Percentiles rank a stretch among this genome's conserved stretches.
These are phyloP conservation scores for Globisporangium okanoganense DNA, from an alignment of 352 stramenopile species.

Conservation along the genomic window DNA sequence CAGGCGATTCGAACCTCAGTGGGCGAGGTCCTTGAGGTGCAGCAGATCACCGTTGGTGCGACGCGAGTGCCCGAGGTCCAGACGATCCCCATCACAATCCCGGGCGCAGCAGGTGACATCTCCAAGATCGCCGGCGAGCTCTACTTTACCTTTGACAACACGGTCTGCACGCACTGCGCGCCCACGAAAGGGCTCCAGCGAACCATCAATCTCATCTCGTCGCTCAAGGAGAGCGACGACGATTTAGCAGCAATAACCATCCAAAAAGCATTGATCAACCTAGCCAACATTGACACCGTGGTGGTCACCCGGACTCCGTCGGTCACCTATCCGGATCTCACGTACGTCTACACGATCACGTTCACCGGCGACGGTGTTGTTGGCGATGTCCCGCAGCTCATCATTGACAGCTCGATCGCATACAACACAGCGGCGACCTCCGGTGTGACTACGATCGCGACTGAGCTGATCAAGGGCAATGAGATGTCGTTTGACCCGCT, in stretches of 20 bases:
- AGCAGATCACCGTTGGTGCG: constrained; percentile 80
- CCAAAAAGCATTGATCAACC: constrained; percentile 23
- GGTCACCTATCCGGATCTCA: constrained; percentile 39
- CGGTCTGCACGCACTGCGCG: constrained; percentile 67
- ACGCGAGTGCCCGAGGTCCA: constrained; percentile 77
- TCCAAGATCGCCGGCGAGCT: constrained; percentile 44
- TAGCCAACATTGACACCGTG: constrained; percentile 63
- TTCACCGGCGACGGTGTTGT: constrained; percentile 80
- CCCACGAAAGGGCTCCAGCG: constrained; percentile 45
- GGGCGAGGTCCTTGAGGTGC: constrained; percentile 78
- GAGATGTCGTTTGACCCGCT: constrained; percentile 35
- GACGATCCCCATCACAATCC: constrained; percentile 72
- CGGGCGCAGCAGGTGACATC: constrained; percentile 46
- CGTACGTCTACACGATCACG: constrained; percentile 76
- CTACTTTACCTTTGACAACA: constrained; percentile 61
- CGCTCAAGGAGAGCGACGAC: constrained; percentile 27
- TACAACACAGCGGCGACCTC: constrained; percentile 22
- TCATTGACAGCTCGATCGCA: constrained; percentile 40
- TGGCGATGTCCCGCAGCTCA: constrained; percentile 83
- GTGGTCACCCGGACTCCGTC: constrained; percentile 26
- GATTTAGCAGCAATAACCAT: constrained; percentile 18
- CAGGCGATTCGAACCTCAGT: constrained; percentile 85
- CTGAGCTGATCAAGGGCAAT: constrained; percentile 27
- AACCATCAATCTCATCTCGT: constrained; percentile 36
- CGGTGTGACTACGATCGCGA: constrained; percentile 35